Conservation (phyloP, 2,329 filamentous ascomycete species). For the Tolypocladium album region DNA sequence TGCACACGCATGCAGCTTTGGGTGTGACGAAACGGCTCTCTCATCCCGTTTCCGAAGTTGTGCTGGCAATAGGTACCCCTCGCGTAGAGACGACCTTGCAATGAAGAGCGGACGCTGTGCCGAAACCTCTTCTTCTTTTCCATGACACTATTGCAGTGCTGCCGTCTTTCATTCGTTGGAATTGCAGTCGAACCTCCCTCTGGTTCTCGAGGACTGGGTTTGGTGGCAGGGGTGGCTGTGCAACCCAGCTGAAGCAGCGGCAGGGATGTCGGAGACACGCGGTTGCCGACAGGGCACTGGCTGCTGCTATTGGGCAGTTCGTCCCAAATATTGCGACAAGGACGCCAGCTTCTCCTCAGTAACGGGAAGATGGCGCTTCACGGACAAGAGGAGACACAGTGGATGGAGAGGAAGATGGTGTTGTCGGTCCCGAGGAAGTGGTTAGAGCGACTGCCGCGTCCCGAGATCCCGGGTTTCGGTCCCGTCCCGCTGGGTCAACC, state of each 20-base stretch:
- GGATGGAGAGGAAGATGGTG: not conserved
- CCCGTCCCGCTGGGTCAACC: not conserved
- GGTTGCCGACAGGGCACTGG: not conserved
- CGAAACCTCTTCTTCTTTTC: not conserved
- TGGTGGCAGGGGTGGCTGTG: not conserved
- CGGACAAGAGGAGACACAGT: not conserved
- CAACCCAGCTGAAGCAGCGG: constrained; percentile 1
- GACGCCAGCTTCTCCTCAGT: not conserved
- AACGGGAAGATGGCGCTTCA: not conserved
- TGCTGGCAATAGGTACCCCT: not conserved
- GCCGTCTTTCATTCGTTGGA: not conserved
- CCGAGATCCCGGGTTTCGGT: not conserved
- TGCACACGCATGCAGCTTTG: not conserved
- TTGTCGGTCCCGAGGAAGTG: not conserved
- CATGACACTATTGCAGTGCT: not conserved
- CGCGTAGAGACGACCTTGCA: not conserved
- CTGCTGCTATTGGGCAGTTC: not conserved
- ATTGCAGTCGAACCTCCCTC: no score
- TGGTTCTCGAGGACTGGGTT: not conserved
- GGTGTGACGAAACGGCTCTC: not conserved
- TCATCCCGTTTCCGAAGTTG: not conserved
- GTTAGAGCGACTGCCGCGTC: not conserved
- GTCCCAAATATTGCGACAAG: not conserved
- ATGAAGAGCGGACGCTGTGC: not conserved
- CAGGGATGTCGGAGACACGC: not conserved